Base-by-base conservation (phyloP, 805 yeast genomes). In the Priceomyces castillae region DNA sequence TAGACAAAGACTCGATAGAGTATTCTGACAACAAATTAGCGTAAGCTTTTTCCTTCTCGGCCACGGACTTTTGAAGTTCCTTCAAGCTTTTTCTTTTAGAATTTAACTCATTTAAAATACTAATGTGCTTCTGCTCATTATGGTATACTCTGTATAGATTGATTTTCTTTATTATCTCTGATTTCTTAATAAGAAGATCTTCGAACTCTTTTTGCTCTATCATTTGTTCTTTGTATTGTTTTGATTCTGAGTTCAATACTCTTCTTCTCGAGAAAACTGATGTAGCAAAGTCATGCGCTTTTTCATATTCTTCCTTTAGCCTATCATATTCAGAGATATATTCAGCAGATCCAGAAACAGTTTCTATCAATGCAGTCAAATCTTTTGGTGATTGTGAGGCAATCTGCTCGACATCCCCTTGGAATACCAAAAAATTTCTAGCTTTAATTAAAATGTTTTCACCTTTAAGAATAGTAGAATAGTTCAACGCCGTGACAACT, bases 351-450 rank as follows among this genome's bases (percentile, higher is more conserved):
- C 97, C 96, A 47, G 95, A 85, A 20, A 94, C 81, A 12, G 80
- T 80, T 64, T 94, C 99, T 42, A 94, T 69, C 47, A 90, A 63
- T 35, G 68, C 73, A 1, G 95, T 80, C 46, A 94, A 71, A 30
- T 89, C 95, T 18, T 64, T 62, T 0, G 97, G 80, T 0, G 92
- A 80, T 59, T 90, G 95, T 0, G 95, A 76, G 0, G 98, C 98
- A 33, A 94, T 82, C 53, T 82, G 85, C 61, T 92, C 98, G 40
- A 94, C 95, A 59, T 92, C 98, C 47, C 99, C 98, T 69, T 94
- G 99, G 59, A 92, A 90, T 6, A 94, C 98, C 47, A 94, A 67
- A 56, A 92, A 92, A 61, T 94, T 94, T 58, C 88, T 77, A 1
- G 97, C 97, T 58, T 86, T 88, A 51, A 90, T 85, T 46, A 90